Conservation (phyloP, 1,284 basidiomycete species). For the Cryptococcus sp. region DNA sequence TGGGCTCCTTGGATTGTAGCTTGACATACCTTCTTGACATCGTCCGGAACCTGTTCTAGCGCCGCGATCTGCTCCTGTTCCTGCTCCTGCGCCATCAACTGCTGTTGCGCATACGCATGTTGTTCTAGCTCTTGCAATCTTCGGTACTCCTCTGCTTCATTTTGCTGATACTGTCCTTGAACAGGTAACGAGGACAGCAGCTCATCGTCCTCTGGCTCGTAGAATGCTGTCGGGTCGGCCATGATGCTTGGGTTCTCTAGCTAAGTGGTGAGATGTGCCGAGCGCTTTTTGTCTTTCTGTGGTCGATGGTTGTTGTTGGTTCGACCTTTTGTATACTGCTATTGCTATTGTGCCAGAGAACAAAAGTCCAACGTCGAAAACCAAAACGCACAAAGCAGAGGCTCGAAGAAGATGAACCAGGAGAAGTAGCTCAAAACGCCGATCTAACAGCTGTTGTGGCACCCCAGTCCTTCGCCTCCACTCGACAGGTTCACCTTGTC, state of each 20-base stretch:
- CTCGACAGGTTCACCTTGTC: no score
- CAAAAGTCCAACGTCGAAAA: not conserved
- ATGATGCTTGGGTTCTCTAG: conserved; percentile 19
- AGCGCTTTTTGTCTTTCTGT: not conserved
- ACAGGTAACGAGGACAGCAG: conserved; percentile 48
- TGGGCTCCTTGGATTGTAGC: not conserved
- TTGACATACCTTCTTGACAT: conserved; percentile 49
- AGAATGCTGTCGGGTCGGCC: conserved; percentile 51
- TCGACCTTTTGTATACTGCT: not conserved
- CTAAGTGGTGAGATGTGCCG: no score
- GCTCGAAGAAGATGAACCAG: no score
- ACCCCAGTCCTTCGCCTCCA: not conserved
- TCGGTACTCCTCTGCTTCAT: conserved; percentile 43
- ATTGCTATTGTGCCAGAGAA: not conserved
- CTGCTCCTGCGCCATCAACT: conserved; percentile 29
- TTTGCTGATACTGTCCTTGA: conserved; percentile 30
- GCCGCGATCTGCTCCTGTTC: conserved; percentile 40
- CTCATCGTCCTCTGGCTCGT: conserved; percentile 52
- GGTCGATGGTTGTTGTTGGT: not conserved
- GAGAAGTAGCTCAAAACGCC: not conserved
- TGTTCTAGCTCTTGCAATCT: conserved; percentile 44
- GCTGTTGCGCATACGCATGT: conserved; percentile 44
- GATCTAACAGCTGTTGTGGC: not conserved
- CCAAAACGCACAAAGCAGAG: no score
- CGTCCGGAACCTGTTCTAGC: conserved; percentile 50